Base-by-base conservation (phyloP, 345 rosid species). In the Hypericum androsaemum region DNA sequence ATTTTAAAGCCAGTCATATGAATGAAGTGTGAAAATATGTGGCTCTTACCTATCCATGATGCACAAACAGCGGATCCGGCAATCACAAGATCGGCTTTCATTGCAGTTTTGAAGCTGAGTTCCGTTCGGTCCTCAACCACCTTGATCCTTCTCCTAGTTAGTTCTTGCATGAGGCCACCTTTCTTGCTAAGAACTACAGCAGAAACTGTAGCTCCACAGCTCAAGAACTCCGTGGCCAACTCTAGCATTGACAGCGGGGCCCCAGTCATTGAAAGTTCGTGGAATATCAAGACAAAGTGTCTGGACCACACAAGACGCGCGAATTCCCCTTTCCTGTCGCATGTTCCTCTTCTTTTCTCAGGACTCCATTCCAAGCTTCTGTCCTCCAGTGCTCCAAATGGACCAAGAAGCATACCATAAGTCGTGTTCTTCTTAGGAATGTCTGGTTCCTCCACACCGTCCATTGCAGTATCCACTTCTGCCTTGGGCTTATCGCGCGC, bases 211-310 rank as follows among this genome's bases (percentile, higher is more conserved):
- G 96, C 98, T 49, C 98, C 98, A 59, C 98, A 87, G 88, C 98
- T 90, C 80, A 90, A 56, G 71, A 90, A 86, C 73, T 90, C 98
- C 1, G 95, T 84, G 46, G 98, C 96, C 75, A 90, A 66, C 71
- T 90, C 98, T 89, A 90, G 75, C 95, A 90, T 87, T 43, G 98
- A 87, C 50, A 84, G 80, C 10, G 98, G 98, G 59, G 98, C 98
- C 37, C 98, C 98, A 0, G 98, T 90, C 96, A 87, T 87, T 36
- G 98, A 90, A n/a, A 90, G 82, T 61, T 90, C 98, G 62, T 90
- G 98, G 68, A 90, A 90, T 64, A 90, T 60, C 63, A 90, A 63
- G 28, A 90, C 77, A 62, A 90, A 90, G 59, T 85, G 87, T 74
- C 98, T 82, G 7, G 98, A 90, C 96, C 98, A 90, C 54, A 87